These are phyloP conservation scores for Cutaneotrichosporon sp. DNA, from an alignment of 1,284 basidiomycete genomes.

Conservation along the genomic window DNA sequence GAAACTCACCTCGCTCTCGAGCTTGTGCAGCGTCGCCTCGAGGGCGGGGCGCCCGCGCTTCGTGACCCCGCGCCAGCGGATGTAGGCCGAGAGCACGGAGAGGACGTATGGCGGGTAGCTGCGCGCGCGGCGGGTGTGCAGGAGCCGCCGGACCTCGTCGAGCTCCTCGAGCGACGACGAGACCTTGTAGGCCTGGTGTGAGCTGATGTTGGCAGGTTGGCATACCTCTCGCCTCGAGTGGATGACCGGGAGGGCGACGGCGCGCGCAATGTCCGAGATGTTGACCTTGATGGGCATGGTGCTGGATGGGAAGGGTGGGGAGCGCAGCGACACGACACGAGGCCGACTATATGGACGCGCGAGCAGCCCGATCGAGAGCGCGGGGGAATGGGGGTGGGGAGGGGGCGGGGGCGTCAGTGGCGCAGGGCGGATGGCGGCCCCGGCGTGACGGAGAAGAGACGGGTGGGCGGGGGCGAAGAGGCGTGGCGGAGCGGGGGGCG, in stretches of 20 bases:
- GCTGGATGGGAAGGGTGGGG: background rate
- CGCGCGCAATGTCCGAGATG: slow-evolving; percentile 5
- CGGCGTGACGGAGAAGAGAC: too few species aligned
- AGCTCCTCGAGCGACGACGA: background rate
- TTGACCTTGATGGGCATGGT: slow-evolving; percentile 8
- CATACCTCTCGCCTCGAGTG: slow-evolving; percentile 7
- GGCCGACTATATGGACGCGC: too few species aligned
- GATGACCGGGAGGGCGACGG: slow-evolving; percentile 2
- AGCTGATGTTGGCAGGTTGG: background rate
- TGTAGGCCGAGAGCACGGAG: slow-evolving; percentile 5
- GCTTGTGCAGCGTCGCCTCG: background rate
- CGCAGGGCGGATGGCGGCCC: too few species aligned
- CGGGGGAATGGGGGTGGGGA: too few species aligned
- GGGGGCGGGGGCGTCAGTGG: too few species aligned
- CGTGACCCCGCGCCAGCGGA: background rate
- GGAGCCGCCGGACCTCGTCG: slow-evolving; percentile 5
- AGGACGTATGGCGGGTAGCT: slow-evolving; percentile 9
- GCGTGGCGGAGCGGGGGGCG: too few species aligned
- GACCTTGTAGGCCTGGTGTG: background rate
- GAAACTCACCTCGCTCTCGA: slow-evolving; percentile 7
- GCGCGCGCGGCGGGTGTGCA: slow-evolving; percentile 1
- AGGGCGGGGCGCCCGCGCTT: slow-evolving; percentile 1
- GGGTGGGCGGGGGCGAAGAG: too few species aligned
- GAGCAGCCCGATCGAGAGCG: too few species aligned
- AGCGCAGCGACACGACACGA: too few species aligned